phyloP scores from a whole-genome alignment of 139 green algal species.

The Nannochloris sp. region DNA sequence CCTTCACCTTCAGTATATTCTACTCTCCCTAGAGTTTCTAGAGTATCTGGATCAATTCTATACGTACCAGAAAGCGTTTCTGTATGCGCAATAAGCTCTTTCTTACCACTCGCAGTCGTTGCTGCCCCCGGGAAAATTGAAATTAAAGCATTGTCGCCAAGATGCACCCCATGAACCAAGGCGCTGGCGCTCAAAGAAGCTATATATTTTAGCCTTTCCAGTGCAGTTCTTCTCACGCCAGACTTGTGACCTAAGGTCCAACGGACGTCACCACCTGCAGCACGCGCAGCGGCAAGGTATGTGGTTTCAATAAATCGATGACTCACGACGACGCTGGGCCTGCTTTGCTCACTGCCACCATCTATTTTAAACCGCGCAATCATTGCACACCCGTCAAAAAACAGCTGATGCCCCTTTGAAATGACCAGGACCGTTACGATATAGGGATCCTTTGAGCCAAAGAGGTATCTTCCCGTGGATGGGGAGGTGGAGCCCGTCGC shows the following conservation, averaged over 20 bases:
- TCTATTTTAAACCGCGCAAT: conserved; percentile 10
- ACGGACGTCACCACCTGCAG: not conserved
- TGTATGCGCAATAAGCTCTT: conserved; percentile 41
- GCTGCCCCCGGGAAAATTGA: conserved; percentile 4
- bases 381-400: conserved; percentile 22
- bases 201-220: conserved; percentile 1
- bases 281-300: not conserved
- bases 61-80: conserved; percentile 49
- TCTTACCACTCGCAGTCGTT: no score
- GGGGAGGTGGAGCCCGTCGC: conserved; percentile 7
- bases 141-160: conserved; percentile 22
- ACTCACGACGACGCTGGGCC: conserved; percentile 11
- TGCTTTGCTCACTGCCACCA: not conserved
- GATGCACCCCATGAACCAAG: conserved; percentile 5
- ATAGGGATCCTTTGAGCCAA: conserved; percentile 18
- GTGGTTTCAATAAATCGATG: conserved; percentile 18
- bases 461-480: conserved; percentile 9
- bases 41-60: conserved; percentile 26
- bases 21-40: conserved; percentile 45
- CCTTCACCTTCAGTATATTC: conserved; percentile 10
- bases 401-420: conserved; percentile 11
- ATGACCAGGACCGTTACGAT: conserved; percentile 15
- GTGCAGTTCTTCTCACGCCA: no score
- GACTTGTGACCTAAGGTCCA: not conserved
- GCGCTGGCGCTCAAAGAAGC: not conserved